phyloP scores from a whole-genome alignment of 495 filamentous ascomycete species.

The Venustampulla echinocandica region DNA sequence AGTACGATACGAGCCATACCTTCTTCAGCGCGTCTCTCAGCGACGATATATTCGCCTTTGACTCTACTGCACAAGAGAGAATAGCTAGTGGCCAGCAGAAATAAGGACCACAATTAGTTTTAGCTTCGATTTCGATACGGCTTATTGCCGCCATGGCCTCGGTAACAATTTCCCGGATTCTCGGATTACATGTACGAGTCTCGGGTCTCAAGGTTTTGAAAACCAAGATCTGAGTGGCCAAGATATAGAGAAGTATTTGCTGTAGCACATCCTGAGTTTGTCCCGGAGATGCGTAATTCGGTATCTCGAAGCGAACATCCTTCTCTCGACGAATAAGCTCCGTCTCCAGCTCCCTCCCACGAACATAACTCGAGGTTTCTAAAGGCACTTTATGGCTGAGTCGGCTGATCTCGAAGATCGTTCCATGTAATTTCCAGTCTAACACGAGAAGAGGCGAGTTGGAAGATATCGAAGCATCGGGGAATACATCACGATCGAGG shows the following conservation, averaged over 20 bases:
- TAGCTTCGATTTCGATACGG: background rate
- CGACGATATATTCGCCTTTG: background rate
- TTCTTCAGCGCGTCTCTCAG: conserved; percentile 6
- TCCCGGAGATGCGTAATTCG: background rate
- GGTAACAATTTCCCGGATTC: conserved; percentile 3
- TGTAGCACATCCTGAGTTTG: background rate
- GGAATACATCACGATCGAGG: conserved; percentile 7
- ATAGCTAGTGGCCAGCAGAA: conserved; percentile 10
- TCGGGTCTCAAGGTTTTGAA: conserved; percentile 7
- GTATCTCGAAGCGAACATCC: background rate
- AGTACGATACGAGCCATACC: conserved; percentile 4
- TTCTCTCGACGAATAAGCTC: background rate
- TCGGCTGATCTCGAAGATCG: conserved; percentile 3
- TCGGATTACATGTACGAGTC: background rate
- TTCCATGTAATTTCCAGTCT: conserved; percentile 7
- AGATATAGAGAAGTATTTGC: conserved; percentile 8
- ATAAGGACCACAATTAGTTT: background rate
- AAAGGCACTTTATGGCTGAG: conserved; percentile 7
- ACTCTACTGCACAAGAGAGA: conserved; percentile 4
- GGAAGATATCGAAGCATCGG: background rate
- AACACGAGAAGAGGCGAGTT: conserved; percentile 9
- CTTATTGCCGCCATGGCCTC: conserved; percentile 3
- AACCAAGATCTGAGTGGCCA: conserved; percentile 2
- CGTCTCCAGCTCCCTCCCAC: background rate
- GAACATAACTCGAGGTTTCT: background rate